Conservation (phyloP, 2,329 filamentous ascomycete genomes). For the Fusarium beomiforme region DNA sequence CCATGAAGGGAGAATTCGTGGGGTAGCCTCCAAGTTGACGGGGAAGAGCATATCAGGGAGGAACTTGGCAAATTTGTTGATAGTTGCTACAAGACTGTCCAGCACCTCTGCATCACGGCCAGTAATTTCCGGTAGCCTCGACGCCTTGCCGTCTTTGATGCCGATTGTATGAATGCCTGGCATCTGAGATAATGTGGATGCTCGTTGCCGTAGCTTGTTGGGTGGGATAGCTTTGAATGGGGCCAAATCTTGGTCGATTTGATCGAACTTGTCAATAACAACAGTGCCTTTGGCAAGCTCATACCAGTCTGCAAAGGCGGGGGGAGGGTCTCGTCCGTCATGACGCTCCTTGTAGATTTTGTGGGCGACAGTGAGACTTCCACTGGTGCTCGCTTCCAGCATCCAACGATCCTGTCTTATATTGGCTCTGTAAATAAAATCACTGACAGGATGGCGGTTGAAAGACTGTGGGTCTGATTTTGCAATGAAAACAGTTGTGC, state of each 20-base stretch:
- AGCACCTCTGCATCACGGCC: slow-evolving; percentile 50
- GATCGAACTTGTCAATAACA: slow-evolving; percentile 83
- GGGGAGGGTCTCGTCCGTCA: slow-evolving; percentile 76
- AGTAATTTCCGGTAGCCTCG: slow-evolving; percentile 49
- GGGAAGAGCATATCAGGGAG: slow-evolving; percentile 86
- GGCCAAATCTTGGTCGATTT: slow-evolving; percentile 77
- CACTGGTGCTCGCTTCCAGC: slow-evolving; percentile 57
- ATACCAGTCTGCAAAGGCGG: slow-evolving; percentile 87
- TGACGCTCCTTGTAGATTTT: slow-evolving; percentile 62
- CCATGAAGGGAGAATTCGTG: slow-evolving; percentile 62
- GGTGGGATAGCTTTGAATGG: slow-evolving; percentile 83
- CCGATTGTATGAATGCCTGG: slow-evolving; percentile 61
- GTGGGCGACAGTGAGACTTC: slow-evolving; percentile 58
- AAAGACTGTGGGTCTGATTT: slow-evolving; percentile 45
- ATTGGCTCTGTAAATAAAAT: slow-evolving; percentile 60
- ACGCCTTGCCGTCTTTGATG: slow-evolving; percentile 72
- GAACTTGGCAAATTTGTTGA: slow-evolving; percentile 75
- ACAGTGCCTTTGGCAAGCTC: slow-evolving; percentile 77
- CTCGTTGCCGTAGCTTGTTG: slow-evolving; percentile 71
- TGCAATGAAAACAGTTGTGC: slow-evolving; percentile 50
- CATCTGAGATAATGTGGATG: slow-evolving; percentile 51
- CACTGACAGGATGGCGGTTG: slow-evolving; percentile 57
- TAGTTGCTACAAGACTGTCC: slow-evolving; percentile 68
- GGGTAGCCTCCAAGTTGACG: slow-evolving; percentile 73
- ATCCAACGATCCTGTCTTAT: slow-evolving; percentile 62